phyloP scores from a whole-genome alignment of 495 filamentous ascomycete species.

The Xylaria flabelliformis region DNA sequence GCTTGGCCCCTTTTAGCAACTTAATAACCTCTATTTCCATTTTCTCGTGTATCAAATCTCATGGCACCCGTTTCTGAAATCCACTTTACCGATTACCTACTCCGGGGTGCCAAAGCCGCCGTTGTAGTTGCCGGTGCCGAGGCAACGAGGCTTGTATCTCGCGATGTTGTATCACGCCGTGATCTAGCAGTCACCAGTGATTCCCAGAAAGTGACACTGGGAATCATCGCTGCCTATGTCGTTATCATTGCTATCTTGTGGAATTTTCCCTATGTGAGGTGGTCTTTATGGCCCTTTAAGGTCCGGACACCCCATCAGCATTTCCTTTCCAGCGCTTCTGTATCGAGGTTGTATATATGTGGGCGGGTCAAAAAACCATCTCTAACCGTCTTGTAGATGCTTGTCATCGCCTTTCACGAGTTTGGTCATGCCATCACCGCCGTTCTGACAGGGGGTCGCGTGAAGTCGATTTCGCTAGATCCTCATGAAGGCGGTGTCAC shows the following conservation, averaged over 20 bases:
- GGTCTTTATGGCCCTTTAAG: slow-evolving; percentile 83
- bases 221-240: slow-evolving; percentile 69
- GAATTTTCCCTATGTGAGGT: slow-evolving; percentile 79
- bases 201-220: slow-evolving; percentile 76
- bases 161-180: slow-evolving; percentile 47
- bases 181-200: slow-evolving; percentile 66
- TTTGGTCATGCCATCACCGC: slow-evolving; percentile 79
- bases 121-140: slow-evolving; percentile 36
- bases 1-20: background rate
- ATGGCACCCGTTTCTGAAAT: slow-evolving; percentile 34
- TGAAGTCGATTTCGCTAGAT: slow-evolving; percentile 73
- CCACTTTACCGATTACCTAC: slow-evolving; percentile 29
- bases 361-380: background rate
- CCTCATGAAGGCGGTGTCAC: slow-evolving; percentile 74
- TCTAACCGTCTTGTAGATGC: slow-evolving; percentile 60
- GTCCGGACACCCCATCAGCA: slow-evolving; percentile 44
- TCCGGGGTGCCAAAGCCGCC: slow-evolving; percentile 35
- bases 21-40: background rate
- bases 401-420: slow-evolving; percentile 85
- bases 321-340: background rate
- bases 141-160: slow-evolving; percentile 35
- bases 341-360: background rate
- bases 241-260: slow-evolving; percentile 77
- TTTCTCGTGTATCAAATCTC: background rate
- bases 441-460: slow-evolving; percentile 72